These are phyloP conservation scores for Entelexis sorbosivorans DNA, from an alignment of 1,139 yeast genomes.

Conservation along the genomic window DNA sequence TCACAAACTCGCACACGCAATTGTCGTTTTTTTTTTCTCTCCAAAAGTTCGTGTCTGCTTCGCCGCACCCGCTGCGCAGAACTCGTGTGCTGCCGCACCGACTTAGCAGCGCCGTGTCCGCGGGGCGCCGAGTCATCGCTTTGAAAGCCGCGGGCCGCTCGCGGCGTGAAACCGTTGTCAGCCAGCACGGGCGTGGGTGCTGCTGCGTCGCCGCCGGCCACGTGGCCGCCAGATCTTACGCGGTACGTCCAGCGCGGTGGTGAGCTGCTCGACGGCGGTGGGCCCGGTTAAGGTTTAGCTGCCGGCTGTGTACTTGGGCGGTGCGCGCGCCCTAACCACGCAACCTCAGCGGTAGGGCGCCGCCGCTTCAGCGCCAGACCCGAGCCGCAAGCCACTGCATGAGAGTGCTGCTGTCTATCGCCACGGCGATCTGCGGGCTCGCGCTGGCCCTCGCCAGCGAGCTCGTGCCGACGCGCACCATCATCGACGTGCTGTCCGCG, in stretches of 20 bases:
- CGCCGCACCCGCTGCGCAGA: too few species aligned
- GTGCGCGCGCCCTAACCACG: neutral
- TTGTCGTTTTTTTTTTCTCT: too few species aligned
- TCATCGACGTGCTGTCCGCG: constrained; percentile 65
- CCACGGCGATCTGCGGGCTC: neutral
- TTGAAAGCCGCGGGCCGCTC: neutral
- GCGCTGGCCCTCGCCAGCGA: neutral
- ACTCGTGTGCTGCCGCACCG: too few species aligned
- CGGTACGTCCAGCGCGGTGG: neutral
- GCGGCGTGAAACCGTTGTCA: neutral
- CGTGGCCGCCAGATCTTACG: neutral
- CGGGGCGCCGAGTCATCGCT: neutral
- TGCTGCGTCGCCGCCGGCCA: too few species aligned
- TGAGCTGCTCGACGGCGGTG: too few species aligned
- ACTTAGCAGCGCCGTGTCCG: too few species aligned
- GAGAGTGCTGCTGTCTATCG: neutral
- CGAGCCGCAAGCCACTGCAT: neutral
- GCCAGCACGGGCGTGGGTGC: neutral
- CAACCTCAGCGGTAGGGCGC: neutral
- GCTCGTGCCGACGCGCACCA: constrained; percentile 31
- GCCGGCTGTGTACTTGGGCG: too few species aligned
- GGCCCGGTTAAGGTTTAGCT: too few species aligned
- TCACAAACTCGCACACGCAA: too few species aligned
- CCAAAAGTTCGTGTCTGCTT: too few species aligned
- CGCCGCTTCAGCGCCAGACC: neutral